Evolutionary conservation across 2,329 filamentous ascomycete species (phyloP), one percentile per base, ranked within the genome.

Genomic region (Sarocladium strictum): DNA sequence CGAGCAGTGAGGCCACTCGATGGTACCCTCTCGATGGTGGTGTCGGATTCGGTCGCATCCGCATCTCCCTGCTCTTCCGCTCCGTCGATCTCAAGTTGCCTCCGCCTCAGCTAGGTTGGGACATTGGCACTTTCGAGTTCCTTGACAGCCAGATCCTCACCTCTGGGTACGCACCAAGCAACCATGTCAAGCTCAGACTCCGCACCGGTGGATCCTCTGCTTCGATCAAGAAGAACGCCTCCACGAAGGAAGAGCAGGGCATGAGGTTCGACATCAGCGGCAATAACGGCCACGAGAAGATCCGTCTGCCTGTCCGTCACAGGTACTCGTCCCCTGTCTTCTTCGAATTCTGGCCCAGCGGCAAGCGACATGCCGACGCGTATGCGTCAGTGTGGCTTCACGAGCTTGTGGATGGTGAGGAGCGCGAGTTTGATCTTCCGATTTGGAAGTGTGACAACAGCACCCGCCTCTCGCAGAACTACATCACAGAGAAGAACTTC

Each of bases 11-110:
- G 68, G 75, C 86, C 54, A 95, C 91, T 2, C 78, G 91, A 57
- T 97, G 92, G 91, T 97, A 97, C 67, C 93, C 94, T n/a, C 79
- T 99, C 0, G 92, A 96, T 65, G 94, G 93, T 21, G 94, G 94
- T 11, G 86, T 97, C 58, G 89, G 94, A 1, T 97, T 94, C 60
- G 94, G 94, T 37, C 87, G 93, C 7, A 80, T 96, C 57, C 86
- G 92, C 38, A 87, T 99, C 60, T 96, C 90, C 1, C 71, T 97
- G 2, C 79, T 97, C 2, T 96, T 97, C 81, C 86, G 93, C 26
- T 92, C 89, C 26, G 83, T 97, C 41, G 92, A 96, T 68, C 87
- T 93, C 53, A 84, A 84, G 45, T 77, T 97, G 1, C 92, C 92
- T n/a, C 88, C 88, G 0, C 75, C 85, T 38, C 87, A 96, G 69